Evolutionary conservation across 768 basidiomycete genomes (phyloP), one percentile per base, ranked within the genome.

Genomic region (Podaxis rugospora): DNA sequence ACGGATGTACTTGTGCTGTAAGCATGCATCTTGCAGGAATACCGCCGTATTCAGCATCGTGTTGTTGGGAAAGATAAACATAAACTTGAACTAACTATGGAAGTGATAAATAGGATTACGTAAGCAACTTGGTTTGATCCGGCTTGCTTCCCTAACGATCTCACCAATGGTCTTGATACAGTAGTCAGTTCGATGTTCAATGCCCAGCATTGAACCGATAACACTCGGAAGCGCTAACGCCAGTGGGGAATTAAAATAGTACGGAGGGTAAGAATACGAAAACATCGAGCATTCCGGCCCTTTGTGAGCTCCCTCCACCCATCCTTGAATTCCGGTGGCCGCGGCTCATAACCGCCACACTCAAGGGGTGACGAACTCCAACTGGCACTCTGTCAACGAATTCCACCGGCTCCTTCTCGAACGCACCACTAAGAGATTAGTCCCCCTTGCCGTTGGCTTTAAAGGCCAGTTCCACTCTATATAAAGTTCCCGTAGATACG

Each of bases 1-100:
- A 14, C 95, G 87, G 57, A 95, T 92, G 67, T 86, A 96, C 51
- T 76, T 81, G 68, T 93, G 92, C 61, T 84, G 76, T 16, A 86
- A 78, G 69, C 92, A 92, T 14, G 84, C 82, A 60, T 89, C 86
- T 72, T 93, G 92, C 11, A 92, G 69, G 64, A 82, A 83, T 42
- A 83, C 71, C 1, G 71, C 72, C 7, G 71, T 47, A 4, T 61
- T 46, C 27, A 36, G 21, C 59, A 61, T 61, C 7, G 55, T 14
- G 59, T 46, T 53, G 40, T 52, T 14, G 5, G 23, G 32, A 18
- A 51, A 27, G 35, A 51, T 50, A 50, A 42, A 28, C 42, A 51
- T 50, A 50, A 42, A 28, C 42, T 46, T 47, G 44, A 7, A 56
- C 18, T 32, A 56, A 56, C 13, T 14, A 32, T 7, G 28, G 18